phyloP scores from a whole-genome alignment of 2,329 filamentous ascomycete genomes.

The Claviceps paspali region DNA sequence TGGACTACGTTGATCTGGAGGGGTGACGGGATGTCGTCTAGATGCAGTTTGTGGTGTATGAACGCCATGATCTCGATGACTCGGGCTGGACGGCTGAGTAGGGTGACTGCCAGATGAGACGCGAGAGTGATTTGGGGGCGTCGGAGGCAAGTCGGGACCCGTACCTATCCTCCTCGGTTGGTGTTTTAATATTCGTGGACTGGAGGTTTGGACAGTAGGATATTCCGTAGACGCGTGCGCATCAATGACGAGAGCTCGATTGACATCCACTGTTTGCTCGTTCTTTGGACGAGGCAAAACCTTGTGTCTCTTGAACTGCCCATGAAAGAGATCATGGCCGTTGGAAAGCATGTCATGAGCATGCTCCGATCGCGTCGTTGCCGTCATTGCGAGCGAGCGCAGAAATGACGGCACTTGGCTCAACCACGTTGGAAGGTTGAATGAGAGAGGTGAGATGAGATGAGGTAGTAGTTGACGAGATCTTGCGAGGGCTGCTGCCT shows the following conservation, averaged over 20 bases:
- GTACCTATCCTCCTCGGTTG: conserved; percentile 26
- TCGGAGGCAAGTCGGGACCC: conserved; percentile 42
- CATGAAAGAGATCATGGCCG: conserved; percentile 15
- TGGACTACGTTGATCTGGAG: conserved; percentile 49
- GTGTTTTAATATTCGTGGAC: conserved; percentile 25
- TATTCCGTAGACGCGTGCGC: conserved; percentile 5
- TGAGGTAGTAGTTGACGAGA: not conserved
- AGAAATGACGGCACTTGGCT: conserved; percentile 9
- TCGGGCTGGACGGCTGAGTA: conserved; percentile 26
- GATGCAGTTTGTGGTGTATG: conserved; percentile 24
- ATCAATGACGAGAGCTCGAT: conserved; percentile 15
- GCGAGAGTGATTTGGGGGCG: conserved; percentile 45
- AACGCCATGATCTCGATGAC: conserved; percentile 21
- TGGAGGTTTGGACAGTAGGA: conserved; percentile 12
- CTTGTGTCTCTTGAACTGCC: conserved; percentile 32
- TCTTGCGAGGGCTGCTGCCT: not conserved
- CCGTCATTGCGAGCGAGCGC: conserved; percentile 20
- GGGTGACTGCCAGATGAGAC: conserved; percentile 38
- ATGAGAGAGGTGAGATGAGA: not conserved
- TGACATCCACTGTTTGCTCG: conserved; percentile 12
- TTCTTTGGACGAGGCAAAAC: conserved; percentile 22
- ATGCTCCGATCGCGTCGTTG: conserved; percentile 14
- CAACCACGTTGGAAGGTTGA: conserved; percentile 14
- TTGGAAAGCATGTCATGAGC: conserved; percentile 13
- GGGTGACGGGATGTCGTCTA: conserved; percentile 36